Evolutionary conservation across 345 rosid species (phyloP).

Genomic region (Pugionium dolabratum): DNA sequence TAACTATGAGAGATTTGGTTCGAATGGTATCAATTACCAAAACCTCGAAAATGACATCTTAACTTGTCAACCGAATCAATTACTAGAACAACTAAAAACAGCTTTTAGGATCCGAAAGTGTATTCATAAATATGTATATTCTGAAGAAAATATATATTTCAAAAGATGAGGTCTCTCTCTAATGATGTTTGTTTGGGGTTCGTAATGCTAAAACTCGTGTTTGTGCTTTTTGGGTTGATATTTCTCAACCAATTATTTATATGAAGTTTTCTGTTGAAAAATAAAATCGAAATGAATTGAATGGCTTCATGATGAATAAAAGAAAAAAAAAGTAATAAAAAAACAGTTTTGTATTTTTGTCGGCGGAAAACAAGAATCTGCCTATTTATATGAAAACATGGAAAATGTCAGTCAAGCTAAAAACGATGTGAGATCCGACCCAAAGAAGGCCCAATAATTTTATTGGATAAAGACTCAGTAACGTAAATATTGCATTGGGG

Average conservation of each 20-base stretch:
- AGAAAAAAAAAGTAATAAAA: neutral
- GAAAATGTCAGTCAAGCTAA: conserved; percentile 22
- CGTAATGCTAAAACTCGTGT: too few relatives aligned
- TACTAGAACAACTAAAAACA: too few relatives aligned
- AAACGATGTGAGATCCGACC: conserved; percentile 43
- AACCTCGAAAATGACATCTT: too few relatives aligned
- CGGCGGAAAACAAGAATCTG: conserved; percentile 12
- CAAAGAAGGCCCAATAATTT: conserved; percentile 40
- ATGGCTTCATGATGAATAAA: neutral
- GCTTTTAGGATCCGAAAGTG: too few relatives aligned
- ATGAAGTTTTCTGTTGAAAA: too few relatives aligned
- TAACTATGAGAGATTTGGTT: too few relatives aligned
- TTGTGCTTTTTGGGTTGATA: too few relatives aligned
- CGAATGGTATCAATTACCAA: too few relatives aligned
- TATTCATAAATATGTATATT: neutral
- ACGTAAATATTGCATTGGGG: conserved; percentile 39
- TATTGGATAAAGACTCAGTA: conserved; percentile 32
- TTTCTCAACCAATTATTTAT: too few relatives aligned
- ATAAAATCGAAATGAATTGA: neutral
- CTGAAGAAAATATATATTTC: neutral
- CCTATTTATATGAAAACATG: conserved; percentile 15
- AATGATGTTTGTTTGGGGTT: too few relatives aligned
- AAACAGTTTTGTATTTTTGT: neutral
- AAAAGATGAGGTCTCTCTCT: too few relatives aligned
- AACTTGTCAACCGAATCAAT: too few relatives aligned